A percentile compares a stretch with the other conserved stretches of the same genome.
phyloP scores from a whole-genome alignment of 2,329 filamentous ascomycete species.

The Harringtonia lauricola region DNA sequence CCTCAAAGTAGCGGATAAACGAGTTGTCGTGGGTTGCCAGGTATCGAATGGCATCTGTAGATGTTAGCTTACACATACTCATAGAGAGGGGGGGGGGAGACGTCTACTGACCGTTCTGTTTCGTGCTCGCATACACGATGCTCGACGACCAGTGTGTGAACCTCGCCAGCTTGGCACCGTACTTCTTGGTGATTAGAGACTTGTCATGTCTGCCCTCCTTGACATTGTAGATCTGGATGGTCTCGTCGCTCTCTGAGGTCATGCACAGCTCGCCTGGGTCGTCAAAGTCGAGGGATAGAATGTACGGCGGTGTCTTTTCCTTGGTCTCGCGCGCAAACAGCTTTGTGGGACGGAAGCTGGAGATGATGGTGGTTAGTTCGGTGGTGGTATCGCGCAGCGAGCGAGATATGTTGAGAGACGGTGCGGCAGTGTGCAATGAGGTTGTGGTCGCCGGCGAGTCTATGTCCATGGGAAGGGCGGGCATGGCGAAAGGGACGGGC shows the following conservation, averaged over 20 bases:
- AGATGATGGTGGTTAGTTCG: slow-evolving; percentile 68
- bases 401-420: slow-evolving; percentile 38
- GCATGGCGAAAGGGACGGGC: slow-evolving; percentile 23
- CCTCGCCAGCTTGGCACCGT: slow-evolving; percentile 84
- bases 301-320: slow-evolving; percentile 45
- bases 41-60: slow-evolving; percentile 66
- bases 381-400: slow-evolving; percentile 40
- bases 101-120: slow-evolving; percentile 62
- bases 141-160: slow-evolving; percentile 89
- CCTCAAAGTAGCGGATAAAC: slow-evolving; percentile 92
- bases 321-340: slow-evolving; percentile 49
- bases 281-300: slow-evolving; percentile 92
- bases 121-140: slow-evolving; percentile 92
- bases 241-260: slow-evolving; percentile 86
- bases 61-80: background rate
- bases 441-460: slow-evolving; percentile 28
- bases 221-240: slow-evolving; percentile 89
- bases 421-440: slow-evolving; percentile 24
- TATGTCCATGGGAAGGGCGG: slow-evolving; percentile 46
- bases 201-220: slow-evolving; percentile 85
- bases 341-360: slow-evolving; percentile 68
- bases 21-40: slow-evolving; percentile 90
- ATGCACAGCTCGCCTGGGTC: slow-evolving; percentile 89
- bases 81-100: background rate
- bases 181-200: slow-evolving; percentile 87